phyloP scores from a whole-genome alignment of 805 yeast species.

The Starmerella vitae region DNA sequence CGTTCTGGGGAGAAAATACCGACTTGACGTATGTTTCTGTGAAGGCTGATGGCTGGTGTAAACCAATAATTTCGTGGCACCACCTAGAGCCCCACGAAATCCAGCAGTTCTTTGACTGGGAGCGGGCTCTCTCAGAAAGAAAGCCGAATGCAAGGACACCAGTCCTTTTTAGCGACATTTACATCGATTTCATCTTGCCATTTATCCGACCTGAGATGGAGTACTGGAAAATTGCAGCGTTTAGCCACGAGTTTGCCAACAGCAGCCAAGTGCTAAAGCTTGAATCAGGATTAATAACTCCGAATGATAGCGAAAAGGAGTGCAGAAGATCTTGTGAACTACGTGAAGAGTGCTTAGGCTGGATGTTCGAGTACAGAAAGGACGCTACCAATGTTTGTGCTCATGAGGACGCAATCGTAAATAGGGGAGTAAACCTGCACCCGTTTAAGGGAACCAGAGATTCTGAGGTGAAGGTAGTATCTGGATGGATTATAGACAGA shows the following conservation, averaged over 20 bases:
- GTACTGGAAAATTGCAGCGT: constrained; percentile 21
- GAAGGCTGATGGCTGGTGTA: constrained; percentile 24
- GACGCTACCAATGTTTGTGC: constrained; percentile 8
- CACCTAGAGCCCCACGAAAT: constrained; percentile 26
- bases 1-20: constrained; percentile 28
- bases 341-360: constrained; percentile 10
- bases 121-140: constrained; percentile 19
- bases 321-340: constrained; percentile 13
- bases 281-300: constrained; percentile 3
- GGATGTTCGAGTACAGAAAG: constrained; percentile 7
- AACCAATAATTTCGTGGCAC: constrained; percentile 27
- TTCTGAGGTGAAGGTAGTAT: constrained; percentile 5
- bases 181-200: constrained; percentile 28
- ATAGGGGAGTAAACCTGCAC: constrained; percentile 13
- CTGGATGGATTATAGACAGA: constrained; percentile 27
- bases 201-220: constrained; percentile 17
- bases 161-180: constrained; percentile 23
- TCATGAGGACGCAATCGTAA: constrained; percentile 4
- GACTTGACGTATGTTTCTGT: constrained; percentile 14
- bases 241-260: background rate
- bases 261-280: background rate
- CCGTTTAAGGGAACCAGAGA: constrained; percentile 8
- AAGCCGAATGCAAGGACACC: constrained; percentile 16
- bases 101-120: constrained; percentile 28
- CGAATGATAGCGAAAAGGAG: constrained; percentile 4